Percentiles rank a stretch among this genome's conserved stretches.
Evolutionary conservation across 2,329 filamentous ascomycete genomes (phyloP).

Genomic region (Corniculantispora saksenae): DNA sequence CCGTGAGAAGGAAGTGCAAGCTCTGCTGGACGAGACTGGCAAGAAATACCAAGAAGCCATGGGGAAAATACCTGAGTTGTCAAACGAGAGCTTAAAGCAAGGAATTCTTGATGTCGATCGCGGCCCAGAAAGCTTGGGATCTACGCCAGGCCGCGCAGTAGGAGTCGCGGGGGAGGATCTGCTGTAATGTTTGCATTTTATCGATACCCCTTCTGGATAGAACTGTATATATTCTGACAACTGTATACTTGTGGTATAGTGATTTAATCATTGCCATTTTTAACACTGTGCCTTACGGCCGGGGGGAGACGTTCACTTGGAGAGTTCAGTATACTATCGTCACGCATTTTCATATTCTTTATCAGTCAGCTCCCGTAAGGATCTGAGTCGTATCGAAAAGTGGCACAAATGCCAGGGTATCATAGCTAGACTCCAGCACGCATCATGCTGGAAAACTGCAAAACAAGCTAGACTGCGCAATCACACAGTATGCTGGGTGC

Average conservation of each 20-base stretch:
- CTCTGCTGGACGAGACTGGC: conserved; percentile 76
- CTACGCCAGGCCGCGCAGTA: conserved; percentile 28
- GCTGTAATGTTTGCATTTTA: background rate
- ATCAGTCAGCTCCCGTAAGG: background rate
- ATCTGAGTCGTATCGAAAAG: too few species aligned
- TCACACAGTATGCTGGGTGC: too few species aligned
- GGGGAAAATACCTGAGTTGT: conserved; percentile 28
- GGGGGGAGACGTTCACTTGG: too few species aligned
- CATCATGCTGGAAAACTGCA: background rate
- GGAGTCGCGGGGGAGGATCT: background rate
- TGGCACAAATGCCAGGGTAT: background rate
- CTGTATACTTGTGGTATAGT: background rate
- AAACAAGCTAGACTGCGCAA: too few species aligned
- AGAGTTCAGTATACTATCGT: background rate
- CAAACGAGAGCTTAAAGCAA: conserved; percentile 25
- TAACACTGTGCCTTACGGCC: background rate
- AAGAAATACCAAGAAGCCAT: conserved; percentile 57
- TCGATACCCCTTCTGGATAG: conserved; percentile 3
- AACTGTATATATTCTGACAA: conserved; percentile 2
- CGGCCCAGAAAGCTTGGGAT: conserved; percentile 39
- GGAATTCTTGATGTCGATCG: conserved; percentile 33
- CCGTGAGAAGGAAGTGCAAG: conserved; percentile 78
- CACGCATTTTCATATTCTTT: background rate
- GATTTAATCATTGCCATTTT: background rate
- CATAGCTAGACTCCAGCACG: background rate